Conservation (phyloP, 805 yeast species). For the Kazachstania bromeliacearum region DNA sequence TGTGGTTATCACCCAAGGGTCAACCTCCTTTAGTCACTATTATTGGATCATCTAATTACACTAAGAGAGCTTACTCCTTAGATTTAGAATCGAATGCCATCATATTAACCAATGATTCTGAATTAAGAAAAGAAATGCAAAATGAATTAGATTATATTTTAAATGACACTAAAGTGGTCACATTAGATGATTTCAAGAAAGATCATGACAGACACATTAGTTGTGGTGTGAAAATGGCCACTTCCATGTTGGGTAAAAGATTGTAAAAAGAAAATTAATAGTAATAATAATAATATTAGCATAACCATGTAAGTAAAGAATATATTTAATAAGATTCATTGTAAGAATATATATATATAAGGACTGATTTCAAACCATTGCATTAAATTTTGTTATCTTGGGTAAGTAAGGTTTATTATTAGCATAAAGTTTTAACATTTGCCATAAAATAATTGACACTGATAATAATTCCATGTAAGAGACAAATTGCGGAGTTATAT, state of each 20-base stretch:
- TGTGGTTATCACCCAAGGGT: constrained; percentile 53
- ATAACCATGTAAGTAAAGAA: background rate
- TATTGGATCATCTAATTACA: constrained; percentile 89
- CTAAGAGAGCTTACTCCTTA: constrained; percentile 75
- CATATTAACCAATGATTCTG: constrained; percentile 57
- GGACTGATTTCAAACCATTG: too few species aligned
- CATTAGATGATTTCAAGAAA: constrained; percentile 50
- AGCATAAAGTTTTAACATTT: constrained; percentile 21
- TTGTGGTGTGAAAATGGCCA: constrained; percentile 54
- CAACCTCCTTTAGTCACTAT: constrained; percentile 71
- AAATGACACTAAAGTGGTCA: constrained; percentile 42
- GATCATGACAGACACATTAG: constrained; percentile 54
- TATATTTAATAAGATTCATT: background rate
- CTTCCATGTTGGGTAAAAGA: constrained; percentile 52
- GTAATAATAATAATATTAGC: constrained; percentile 1
- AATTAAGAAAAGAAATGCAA: constrained; percentile 47
- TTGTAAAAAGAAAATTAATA: constrained; percentile 26
- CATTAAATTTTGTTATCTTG: too few species aligned
- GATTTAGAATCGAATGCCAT: constrained; percentile 87
- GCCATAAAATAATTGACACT: constrained; percentile 15
- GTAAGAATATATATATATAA: constrained; percentile 1
- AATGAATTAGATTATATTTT: constrained; percentile 55
- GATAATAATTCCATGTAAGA: constrained; percentile 11
- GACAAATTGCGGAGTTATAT: constrained; percentile 16
- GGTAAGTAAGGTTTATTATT: constrained; percentile 15